These are phyloP conservation scores for Inga laurina DNA, from an alignment of 306 rosid genomes.

Conservation along the genomic window DNA sequence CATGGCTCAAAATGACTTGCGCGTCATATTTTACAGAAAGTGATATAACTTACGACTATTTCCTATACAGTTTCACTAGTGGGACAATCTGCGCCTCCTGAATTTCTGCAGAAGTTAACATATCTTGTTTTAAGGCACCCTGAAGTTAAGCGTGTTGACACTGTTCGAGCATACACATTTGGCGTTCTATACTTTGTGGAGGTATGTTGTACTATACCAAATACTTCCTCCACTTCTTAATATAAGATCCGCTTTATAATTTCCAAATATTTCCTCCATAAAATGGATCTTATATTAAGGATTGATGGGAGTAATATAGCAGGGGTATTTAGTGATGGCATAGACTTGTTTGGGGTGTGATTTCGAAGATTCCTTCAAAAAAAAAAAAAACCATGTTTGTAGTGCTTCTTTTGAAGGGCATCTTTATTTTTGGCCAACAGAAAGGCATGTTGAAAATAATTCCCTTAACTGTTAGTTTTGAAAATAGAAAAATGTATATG, in stretches of 20 bases:
- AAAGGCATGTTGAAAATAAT: not conserved
- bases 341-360: not conserved
- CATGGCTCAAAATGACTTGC: not conserved
- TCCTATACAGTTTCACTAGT: conserved; percentile 68
- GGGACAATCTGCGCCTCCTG: conserved; percentile 96
- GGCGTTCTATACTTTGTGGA: conserved; percentile 97
- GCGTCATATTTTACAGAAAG: not conserved
- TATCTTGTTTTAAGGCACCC: conserved; percentile 80
- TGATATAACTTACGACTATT: not conserved
- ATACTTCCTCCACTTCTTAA: too few species aligned
- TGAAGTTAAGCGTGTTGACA: conserved; percentile 74
- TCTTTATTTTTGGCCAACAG: not conserved
- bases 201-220: conserved; percentile 47
- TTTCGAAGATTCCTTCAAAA: not conserved
- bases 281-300: too few species aligned
- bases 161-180: conserved; percentile 96
- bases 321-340: not conserved
- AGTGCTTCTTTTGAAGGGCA: not conserved
- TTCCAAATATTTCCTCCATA: not conserved
- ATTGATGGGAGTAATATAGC: not conserved
- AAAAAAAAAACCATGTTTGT: not conserved
- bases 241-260: too few species aligned
- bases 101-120: conserved; percentile 82
- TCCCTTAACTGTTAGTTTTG: not conserved
- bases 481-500: not conserved